Evolutionary conservation across 805 yeast genomes (phyloP), one percentile per base, ranked within the genome.

Genomic region (Saccharomycopsis microspora): DNA sequence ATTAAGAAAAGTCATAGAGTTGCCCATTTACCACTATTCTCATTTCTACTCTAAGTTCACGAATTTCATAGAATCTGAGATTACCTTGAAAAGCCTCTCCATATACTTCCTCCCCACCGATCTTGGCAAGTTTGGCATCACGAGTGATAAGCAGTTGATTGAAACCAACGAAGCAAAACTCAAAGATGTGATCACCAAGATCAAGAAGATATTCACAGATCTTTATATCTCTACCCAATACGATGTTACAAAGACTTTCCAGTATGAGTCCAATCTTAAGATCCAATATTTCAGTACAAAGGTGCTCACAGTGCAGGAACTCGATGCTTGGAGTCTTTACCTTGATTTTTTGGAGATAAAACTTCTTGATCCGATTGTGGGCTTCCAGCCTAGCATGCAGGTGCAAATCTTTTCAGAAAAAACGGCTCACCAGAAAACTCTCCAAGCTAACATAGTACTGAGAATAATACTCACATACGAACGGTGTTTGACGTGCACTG

Each of bases 281-380:
- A 51, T 61, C 6, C 70, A 69, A 5, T 71, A 63, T 52, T 72
- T 58, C 54, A 64, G 62, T 31, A 66, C 69, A 1, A 57, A 61
- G 9, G 51, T 58, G 5, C 48, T 65, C 7, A 58, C 67, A 3
- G 50, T 41, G 54, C 71, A 74, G 44, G 84, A 82, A 54, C 57
- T 81, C 27, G 72, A 70, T 19, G 66, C 64, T 7, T 82, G 95
- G 78, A 74, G 70, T 46, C 60, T 66, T 32, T 86, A 82, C 59
- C 56, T 83, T 36, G 71, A 71, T 52, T 75, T 68, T 48, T 62
- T 76, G 36, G 86, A 82, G 54, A 55, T 52, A 4, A 44, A 41
- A 35, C 36, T 46, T 8, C 9, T 49, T 9, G 5, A 27, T 37
- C 37, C 32, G 7, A 35, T 10, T 41, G 34, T 37, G 19, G 43